A percentile compares a stretch with the other conserved stretches of the same genome.
phyloP scores from a whole-genome alignment of 495 filamentous ascomycete species.

The Aspergillus cristatus region DNA sequence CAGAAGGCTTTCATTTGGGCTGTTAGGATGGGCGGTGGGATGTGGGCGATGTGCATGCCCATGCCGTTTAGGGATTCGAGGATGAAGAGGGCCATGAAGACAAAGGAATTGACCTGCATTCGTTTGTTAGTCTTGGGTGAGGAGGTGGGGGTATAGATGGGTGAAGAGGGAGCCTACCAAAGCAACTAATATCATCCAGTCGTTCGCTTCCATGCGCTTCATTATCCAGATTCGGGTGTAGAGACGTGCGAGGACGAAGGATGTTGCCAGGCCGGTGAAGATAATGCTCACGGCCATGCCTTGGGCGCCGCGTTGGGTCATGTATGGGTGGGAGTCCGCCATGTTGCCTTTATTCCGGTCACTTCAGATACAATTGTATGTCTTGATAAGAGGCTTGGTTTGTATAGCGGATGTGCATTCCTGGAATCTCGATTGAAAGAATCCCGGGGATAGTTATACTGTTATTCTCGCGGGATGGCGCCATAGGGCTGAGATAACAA shows the following conservation, averaged over 20 bases:
- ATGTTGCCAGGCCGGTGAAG: slow-evolving; percentile 28
- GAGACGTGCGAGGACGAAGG: slow-evolving; percentile 27
- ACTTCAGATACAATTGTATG: slow-evolving; percentile 1
- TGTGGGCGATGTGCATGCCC: slow-evolving; percentile 30
- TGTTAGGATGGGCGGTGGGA: slow-evolving; percentile 24
- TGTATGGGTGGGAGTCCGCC: slow-evolving; percentile 10
- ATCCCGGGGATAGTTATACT: no score
- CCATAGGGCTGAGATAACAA: no score
- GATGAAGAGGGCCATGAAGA: slow-evolving; percentile 34
- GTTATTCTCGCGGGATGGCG: no score
- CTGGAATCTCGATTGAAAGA: background rate
- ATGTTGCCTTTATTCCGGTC: slow-evolving; percentile 16
- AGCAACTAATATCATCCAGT: slow-evolving; percentile 35
- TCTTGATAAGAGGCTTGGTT: no score
- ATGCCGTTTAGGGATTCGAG: slow-evolving; percentile 32
- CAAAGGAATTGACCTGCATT: slow-evolving; percentile 24
- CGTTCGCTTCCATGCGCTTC: slow-evolving; percentile 30
- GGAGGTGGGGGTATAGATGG: background rate
- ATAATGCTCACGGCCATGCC: slow-evolving; percentile 26
- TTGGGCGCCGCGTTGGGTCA: slow-evolving; percentile 20
- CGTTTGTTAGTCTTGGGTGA: background rate
- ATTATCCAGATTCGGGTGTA: slow-evolving; percentile 29
- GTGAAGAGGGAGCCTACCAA: slow-evolving; percentile 17
- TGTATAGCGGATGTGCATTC: no score
- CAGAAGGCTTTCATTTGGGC: slow-evolving; percentile 42